Conservation (phyloP, 345 rosid species). For the Eutrema heterophyllum region DNA sequence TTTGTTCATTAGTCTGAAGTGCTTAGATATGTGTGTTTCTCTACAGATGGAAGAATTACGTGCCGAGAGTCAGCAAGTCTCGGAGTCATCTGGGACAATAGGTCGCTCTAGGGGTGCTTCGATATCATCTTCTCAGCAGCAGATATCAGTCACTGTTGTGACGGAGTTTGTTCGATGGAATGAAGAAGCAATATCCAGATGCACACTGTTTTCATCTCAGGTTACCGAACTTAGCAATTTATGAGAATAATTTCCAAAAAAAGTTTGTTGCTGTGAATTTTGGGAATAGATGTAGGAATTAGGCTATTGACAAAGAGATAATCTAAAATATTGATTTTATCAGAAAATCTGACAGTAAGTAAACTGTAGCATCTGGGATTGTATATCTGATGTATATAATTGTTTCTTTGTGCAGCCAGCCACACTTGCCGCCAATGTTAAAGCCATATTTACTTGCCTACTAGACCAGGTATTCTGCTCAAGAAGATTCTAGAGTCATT, state of each 20-base stretch:
- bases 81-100: conserved; percentile 82
- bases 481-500: conserved; percentile 14
- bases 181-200: conserved; percentile 97
- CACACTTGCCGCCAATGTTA: conserved; percentile 76
- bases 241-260: background rate
- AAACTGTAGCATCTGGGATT: background rate
- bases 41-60: conserved; percentile 86
- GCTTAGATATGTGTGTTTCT: conserved; percentile 17
- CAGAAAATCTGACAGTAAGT: background rate
- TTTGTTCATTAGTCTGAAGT: conserved; percentile 3
- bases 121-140: conserved; percentile 70
- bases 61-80: conserved; percentile 68
- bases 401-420: conserved; percentile 55
- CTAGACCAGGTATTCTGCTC: conserved; percentile 73
- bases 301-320: background rate
- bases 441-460: conserved; percentile 83
- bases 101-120: conserved; percentile 95
- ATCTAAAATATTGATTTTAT: background rate
- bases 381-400: conserved; percentile 10
- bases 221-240: conserved; percentile 35
- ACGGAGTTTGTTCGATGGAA: conserved; percentile 98
- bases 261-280: conserved; percentile 1
- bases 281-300: background rate
- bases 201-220: conserved; percentile 83
- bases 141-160: conserved; percentile 96